These are phyloP conservation scores for Colletotrichum sp. DNA, from an alignment of 2,329 filamentous ascomycete genomes.

Conservation along the genomic window DNA sequence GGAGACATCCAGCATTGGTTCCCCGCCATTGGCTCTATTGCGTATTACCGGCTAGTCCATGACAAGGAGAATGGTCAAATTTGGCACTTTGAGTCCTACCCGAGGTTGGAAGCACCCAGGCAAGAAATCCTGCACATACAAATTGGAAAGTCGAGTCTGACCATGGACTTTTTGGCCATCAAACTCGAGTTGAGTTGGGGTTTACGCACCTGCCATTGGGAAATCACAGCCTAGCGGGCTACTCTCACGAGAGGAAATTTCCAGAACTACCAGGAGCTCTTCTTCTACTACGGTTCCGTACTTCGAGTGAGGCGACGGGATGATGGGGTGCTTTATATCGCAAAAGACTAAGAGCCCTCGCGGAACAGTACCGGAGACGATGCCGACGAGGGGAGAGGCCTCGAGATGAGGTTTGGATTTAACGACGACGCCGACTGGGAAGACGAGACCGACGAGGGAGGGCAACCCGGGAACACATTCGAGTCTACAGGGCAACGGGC, in stretches of 20 bases:
- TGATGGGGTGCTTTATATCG: rapidly evolving
- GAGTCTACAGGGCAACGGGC: rapidly evolving
- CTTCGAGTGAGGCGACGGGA: rapidly evolving
- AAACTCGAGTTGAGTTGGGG: neutral
- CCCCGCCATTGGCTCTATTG: too few species aligned
- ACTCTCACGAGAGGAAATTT: neutral
- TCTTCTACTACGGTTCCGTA: neutral
- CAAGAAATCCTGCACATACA: neutral
- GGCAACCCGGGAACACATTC: neutral
- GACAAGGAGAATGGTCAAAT: rapidly evolving
- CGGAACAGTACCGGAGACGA: neutral
- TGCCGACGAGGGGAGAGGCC: rapidly evolving
- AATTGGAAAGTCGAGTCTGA: neutral
- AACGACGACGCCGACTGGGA: neutral
- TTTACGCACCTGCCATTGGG: neutral
- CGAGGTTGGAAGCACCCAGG: neutral
- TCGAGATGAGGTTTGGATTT: neutral
- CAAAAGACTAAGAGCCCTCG: rapidly evolving
- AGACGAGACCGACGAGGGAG: rapidly evolving
- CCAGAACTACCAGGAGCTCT: neutral
- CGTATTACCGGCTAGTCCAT: neutral
- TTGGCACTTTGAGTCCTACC: neutral
- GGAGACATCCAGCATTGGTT: neutral
- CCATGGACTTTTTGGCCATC: neutral
- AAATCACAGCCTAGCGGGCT: neutral